Evolutionary conservation across 2,329 filamentous ascomycete genomes (phyloP).

Genomic region (Furcasterigmium furcatum): DNA sequence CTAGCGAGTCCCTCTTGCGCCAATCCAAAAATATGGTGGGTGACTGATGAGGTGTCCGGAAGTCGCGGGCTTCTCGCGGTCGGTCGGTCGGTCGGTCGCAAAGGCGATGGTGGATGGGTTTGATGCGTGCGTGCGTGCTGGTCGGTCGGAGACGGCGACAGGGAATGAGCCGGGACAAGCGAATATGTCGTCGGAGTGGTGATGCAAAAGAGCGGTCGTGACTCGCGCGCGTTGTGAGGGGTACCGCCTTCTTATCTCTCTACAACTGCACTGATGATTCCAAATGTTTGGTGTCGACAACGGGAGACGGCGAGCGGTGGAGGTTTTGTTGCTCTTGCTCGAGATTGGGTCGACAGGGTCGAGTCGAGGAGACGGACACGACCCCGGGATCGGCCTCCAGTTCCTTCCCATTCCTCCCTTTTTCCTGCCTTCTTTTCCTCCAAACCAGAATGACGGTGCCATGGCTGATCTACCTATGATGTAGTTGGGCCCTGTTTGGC

Average conservation of each 20-base stretch:
- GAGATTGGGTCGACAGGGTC: too few species aligned
- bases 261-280: too few species aligned
- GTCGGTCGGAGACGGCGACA: background rate
- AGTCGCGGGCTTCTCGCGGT: too few species aligned
- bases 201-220: background rate
- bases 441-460: background rate
- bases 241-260: too few species aligned
- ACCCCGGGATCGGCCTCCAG: background rate
- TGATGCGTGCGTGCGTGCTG: background rate
- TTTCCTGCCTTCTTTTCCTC: background rate
- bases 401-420: background rate
- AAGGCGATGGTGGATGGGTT: too few species aligned
- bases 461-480: background rate
- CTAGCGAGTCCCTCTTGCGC: background rate
- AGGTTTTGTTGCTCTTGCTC: constrained; percentile 10
- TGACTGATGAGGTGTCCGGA: too few species aligned
- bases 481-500: constrained; percentile 1
- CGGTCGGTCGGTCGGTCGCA: too few species aligned
- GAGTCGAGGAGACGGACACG: too few species aligned
- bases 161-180: background rate
- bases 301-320: background rate
- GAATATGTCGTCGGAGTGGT: background rate
- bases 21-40: too few species aligned
- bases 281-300: too few species aligned
- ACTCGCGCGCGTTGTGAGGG: too few species aligned